A percentile compares a stretch with the other conserved stretches of the same genome.
Evolutionary conservation across 257 asterid genomes (phyloP).

Genomic region (Cordia subcordata): DNA sequence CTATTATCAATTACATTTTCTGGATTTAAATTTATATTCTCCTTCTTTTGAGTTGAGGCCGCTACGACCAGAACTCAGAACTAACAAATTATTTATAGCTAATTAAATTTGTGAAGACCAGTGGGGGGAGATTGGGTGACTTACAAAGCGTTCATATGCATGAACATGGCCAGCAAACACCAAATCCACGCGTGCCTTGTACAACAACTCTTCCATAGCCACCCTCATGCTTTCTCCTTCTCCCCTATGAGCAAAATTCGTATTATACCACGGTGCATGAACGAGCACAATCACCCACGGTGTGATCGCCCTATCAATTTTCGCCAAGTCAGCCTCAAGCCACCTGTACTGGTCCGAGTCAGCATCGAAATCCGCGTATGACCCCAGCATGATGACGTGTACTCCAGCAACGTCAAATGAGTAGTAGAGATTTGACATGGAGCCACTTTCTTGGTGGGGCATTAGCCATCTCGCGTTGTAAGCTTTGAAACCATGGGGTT

Average conservation of each 20-base stretch:
- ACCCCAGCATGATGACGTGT: slow-evolving; percentile 74
- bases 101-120: too few relatives aligned
- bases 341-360: slow-evolving; percentile 60
- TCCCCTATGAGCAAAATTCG: slow-evolving; percentile 67
- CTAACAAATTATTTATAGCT: too few relatives aligned
- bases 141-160: slow-evolving; percentile 81
- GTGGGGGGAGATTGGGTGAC: slow-evolving; percentile 14
- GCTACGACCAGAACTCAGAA: too few relatives aligned
- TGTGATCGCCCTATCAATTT: slow-evolving; percentile 40
- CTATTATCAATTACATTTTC: too few relatives aligned
- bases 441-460: slow-evolving; percentile 63
- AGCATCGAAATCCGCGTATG: slow-evolving; percentile 58
- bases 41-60: too few relatives aligned
- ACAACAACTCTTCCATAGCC: slow-evolving; percentile 60
- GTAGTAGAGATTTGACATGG: slow-evolving; percentile 61
- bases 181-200: slow-evolving; percentile 50
- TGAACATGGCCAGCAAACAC: slow-evolving; percentile 84
- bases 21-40: too few relatives aligned
- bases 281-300: slow-evolving; percentile 64
- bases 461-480: slow-evolving; percentile 73
- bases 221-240: slow-evolving; percentile 79
- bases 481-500: slow-evolving; percentile 58
- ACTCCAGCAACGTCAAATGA: slow-evolving; percentile 61
- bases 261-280: slow-evolving; percentile 88
- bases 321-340: slow-evolving; percentile 55